Percentiles rank a stretch among this genome's conserved stretches.
Evolutionary conservation across 129 eudicot species (phyloP).

Genomic region (Helianthus annuus): DNA sequence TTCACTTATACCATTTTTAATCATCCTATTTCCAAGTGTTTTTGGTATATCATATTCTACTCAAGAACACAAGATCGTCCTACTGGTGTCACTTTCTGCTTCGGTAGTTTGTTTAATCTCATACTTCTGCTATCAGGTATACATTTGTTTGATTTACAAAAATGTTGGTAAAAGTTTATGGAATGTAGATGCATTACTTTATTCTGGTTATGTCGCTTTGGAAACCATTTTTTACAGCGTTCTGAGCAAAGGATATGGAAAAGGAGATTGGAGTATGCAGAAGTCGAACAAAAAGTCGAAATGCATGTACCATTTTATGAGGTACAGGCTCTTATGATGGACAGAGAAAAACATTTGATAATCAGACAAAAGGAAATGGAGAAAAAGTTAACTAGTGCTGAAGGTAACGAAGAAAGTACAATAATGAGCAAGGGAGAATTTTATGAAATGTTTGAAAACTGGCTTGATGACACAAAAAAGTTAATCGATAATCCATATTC

Average conservation of each 20-base stretch:
- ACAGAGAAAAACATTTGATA: constrained; percentile 23
- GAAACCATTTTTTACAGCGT: constrained; percentile 4
- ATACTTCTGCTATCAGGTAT: constrained; percentile 66
- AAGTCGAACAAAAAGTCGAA: constrained; percentile 29
- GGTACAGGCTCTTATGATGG: constrained; percentile 25
- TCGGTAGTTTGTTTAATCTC: constrained; percentile 43
- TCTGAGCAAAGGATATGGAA: not conserved
- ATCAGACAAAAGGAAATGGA: constrained; percentile 15
- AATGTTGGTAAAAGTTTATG: not conserved
- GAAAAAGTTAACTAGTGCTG: not conserved
- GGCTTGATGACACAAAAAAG: constrained; percentile 25
- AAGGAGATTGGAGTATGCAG: constrained; percentile 24
- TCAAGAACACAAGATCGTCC: constrained; percentile 29
- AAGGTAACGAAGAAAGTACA: not conserved
- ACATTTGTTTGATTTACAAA: not conserved
- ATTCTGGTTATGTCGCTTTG: not conserved
- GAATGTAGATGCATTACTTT: not conserved
- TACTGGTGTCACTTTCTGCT: constrained; percentile 41
- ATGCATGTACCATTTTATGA: constrained; percentile 34
- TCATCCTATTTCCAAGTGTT: constrained; percentile 51
- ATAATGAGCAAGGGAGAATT: constrained; percentile 22
- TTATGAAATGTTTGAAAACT: constrained; percentile 8
- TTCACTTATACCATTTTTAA: constrained; percentile 57
- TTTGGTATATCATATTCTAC: constrained; percentile 34
- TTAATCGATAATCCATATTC: constrained; percentile 34